phyloP scores from a whole-genome alignment of 2,329 filamentous ascomycete genomes.

The Gyromitra esculenta region DNA sequence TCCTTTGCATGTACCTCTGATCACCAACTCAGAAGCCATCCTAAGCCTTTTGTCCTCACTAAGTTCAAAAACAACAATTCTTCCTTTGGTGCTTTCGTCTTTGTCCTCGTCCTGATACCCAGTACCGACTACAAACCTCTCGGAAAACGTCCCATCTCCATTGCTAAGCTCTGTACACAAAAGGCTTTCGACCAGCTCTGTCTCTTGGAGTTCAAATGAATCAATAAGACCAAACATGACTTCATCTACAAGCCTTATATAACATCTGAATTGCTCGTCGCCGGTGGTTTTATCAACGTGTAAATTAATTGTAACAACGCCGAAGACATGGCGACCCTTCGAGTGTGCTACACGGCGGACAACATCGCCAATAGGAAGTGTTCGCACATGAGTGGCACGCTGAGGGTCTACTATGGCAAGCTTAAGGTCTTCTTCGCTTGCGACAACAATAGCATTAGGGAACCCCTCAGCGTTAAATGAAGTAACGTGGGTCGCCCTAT shows the following conservation, averaged over 20 bases:
- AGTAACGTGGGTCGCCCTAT: constrained; percentile 82
- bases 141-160: constrained; percentile 67
- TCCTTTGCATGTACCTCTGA: constrained; percentile 83
- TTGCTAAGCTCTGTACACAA: constrained; percentile 78
- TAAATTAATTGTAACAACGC: constrained; percentile 83
- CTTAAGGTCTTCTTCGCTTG: constrained; percentile 78
- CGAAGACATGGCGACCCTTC: constrained; percentile 79
- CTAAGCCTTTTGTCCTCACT: constrained; percentile 78
- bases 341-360: constrained; percentile 89
- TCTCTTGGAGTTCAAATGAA: constrained; percentile 70
- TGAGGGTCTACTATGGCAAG: constrained; percentile 84
- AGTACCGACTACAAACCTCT: constrained; percentile 92
- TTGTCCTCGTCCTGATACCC: constrained; percentile 75
- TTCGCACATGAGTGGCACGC: constrained; percentile 85
- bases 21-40: constrained; percentile 72
- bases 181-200: constrained; percentile 86
- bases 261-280: constrained; percentile 78
- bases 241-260: constrained; percentile 91
- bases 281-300: constrained; percentile 67
- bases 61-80: constrained; percentile 86
- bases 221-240: constrained; percentile 83
- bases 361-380: constrained; percentile 80
- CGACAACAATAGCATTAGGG: constrained; percentile 81
- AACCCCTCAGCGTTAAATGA: constrained; percentile 84
- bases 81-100: constrained; percentile 71